Evolutionary conservation across 2,329 filamentous ascomycete genomes (phyloP), one percentile per base, ranked within the genome.

Genomic region (Fusarium stilboides): DNA sequence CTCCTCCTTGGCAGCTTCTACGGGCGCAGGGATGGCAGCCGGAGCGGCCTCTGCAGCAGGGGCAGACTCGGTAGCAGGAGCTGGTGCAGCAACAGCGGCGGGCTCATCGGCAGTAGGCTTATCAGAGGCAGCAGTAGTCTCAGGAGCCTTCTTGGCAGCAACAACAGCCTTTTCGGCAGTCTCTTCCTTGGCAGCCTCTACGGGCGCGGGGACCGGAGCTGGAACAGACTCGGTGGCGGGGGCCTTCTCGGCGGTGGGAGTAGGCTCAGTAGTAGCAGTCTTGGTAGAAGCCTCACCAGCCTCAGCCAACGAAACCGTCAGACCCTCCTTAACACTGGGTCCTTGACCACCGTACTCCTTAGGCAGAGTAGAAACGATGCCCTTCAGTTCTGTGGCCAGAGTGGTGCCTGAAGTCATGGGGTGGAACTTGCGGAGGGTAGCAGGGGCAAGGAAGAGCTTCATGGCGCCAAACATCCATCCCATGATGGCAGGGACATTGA

Each of bases 401-500:
- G 88, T 88, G 43, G 82, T 87, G 22, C 94, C 94, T 73, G 92
- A 92, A 67, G 87, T 85, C 82, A 94, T 89, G 45, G 92, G 92
- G 75, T 93, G 91, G 81, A 94, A 93, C 78, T 94, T 94, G 82
- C 91, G 91, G 70, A 92, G 86, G 1, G 92, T 94, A 75, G 91
- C 91, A 50, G 89, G 85, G 31, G 90, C 89, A 43, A 94, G 83
- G 78, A 94, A 91, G 19, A 93, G 80, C 83, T 94, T 94, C 83
- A 94, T 91, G 55, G 91, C 86, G 20, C 85, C 83, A 78, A 92
- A 94, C 77, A 94, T 87, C 86, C 94, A 98, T 58, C 93, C 92
- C 94, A 98, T 98, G 75, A 98, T 85, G 57, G 90, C 81, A 0
- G 95, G 95, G 8, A 98, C 93, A 75, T 98, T 98, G 82, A 98